A percentile compares a stretch with the other conserved stretches of the same genome.
Conservation (phyloP, 371 early-diverging fungal genomes). For the Rhizopus microsporus region DNA sequence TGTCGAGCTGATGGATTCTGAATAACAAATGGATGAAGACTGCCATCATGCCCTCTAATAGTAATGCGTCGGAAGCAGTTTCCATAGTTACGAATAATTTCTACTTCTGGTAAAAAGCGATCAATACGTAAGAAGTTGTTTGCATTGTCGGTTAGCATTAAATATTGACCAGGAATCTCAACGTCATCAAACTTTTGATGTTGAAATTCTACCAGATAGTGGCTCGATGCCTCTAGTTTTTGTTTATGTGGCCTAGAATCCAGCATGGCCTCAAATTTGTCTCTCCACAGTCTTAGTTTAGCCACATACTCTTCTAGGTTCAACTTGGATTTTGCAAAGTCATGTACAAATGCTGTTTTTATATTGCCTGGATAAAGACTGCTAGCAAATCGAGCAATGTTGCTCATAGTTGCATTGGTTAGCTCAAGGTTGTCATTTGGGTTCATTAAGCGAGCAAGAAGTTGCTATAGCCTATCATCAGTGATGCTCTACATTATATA, state of each 20-base stretch:
- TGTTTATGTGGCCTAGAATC: constrained; percentile 80
- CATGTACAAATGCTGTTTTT: constrained; percentile 83
- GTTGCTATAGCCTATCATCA: constrained; percentile 44
- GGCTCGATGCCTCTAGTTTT: constrained; percentile 83
- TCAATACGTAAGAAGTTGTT: constrained; percentile 94
- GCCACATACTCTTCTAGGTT: constrained; percentile 81
- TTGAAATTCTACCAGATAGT: constrained; percentile 96
- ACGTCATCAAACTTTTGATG: constrained; percentile 97
- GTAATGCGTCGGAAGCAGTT: constrained; percentile 77
- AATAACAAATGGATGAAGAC: constrained; percentile 84
- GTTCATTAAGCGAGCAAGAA: constrained; percentile 62
- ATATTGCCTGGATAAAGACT: constrained; percentile 76
- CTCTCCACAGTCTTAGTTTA: constrained; percentile 83
- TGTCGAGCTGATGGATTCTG: constrained; percentile 89
- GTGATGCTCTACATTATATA: too few species aligned
- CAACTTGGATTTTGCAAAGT: constrained; percentile 84
- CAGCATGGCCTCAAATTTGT: constrained; percentile 84
- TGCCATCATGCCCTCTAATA: constrained; percentile 92
- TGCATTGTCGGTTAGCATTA: constrained; percentile 80
- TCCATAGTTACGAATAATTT: constrained; percentile 76
- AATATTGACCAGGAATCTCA: constrained; percentile 97
- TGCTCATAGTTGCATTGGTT: constrained; percentile 77
- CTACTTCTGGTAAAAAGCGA: constrained; percentile 89
- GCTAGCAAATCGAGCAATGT: constrained; percentile 83
- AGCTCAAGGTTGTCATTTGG: constrained; percentile 67